A percentile compares a stretch with the other conserved stretches of the same genome.
These are phyloP conservation scores for Globisporangium abappressorium DNA, from an alignment of 352 stramenopile genomes.

Conservation along the genomic window DNA sequence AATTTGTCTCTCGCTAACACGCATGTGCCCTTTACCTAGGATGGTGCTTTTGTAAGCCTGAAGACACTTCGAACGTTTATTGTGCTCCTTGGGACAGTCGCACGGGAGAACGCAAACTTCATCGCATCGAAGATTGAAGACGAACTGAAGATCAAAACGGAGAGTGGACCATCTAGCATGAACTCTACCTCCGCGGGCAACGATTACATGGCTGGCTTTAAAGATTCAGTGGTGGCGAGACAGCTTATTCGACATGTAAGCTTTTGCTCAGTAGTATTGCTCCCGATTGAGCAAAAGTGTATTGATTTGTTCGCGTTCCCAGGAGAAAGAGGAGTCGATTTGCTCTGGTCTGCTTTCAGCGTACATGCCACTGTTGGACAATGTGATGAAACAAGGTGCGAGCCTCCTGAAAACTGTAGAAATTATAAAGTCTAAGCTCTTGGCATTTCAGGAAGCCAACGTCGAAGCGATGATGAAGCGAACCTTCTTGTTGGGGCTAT, in stretches of 20 bases:
- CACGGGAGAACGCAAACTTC: neutral
- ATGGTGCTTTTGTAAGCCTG: neutral
- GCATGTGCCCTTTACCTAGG: neutral
- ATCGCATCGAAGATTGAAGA: neutral
- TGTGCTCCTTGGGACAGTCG: neutral
- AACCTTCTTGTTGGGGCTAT: neutral
- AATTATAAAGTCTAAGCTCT: neutral
- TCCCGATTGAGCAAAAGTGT: neutral
- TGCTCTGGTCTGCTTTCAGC: neutral
- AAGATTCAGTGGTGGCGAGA: neutral
- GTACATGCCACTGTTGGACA: neutral
- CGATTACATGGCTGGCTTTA: neutral
- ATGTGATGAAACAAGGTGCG: neutral
- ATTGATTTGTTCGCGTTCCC: neutral
- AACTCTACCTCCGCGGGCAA: neutral
- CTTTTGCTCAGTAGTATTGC: neutral
- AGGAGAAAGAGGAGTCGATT: neutral
- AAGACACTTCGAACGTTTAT: neutral
- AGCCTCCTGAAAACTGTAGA: neutral
- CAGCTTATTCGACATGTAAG: neutral
- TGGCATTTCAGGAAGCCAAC: neutral
- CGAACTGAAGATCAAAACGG: neutral
- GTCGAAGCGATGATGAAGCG: neutral
- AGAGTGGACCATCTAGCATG: neutral
- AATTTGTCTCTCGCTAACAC: neutral